Evolutionary conservation across 1,284 basidiomycete species (phyloP).

Genomic region (Malassezia sp.): DNA sequence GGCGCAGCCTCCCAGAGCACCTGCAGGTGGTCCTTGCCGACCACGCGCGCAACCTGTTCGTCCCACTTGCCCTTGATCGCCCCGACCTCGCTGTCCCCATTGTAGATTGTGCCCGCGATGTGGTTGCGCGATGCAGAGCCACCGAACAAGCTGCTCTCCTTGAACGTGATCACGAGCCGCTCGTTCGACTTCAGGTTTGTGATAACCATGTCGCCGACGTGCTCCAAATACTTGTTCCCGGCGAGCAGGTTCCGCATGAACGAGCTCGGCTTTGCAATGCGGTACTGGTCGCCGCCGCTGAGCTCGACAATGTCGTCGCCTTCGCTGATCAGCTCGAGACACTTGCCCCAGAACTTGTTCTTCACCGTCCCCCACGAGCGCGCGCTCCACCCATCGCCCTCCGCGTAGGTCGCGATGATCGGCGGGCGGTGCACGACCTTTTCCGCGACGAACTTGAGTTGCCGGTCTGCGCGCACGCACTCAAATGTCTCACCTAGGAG

Average conservation of each 20-base stretch:
- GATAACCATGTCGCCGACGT: slow-evolving; percentile 42
- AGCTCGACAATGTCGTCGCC: slow-evolving; percentile 32
- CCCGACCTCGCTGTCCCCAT: slow-evolving; percentile 22
- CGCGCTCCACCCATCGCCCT: slow-evolving; percentile 40
- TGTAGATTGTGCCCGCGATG: slow-evolving; percentile 34
- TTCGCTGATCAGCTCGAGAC: slow-evolving; percentile 43
- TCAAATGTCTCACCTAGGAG: slow-evolving; percentile 45
- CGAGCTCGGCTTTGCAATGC: slow-evolving; percentile 34
- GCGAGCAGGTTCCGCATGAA: slow-evolving; percentile 46
- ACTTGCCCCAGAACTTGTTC: slow-evolving; percentile 47
- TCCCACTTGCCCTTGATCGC: slow-evolving; percentile 38
- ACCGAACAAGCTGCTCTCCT: slow-evolving; percentile 43
- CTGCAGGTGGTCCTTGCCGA: slow-evolving; percentile 37
- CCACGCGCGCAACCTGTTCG: slow-evolving; percentile 28
- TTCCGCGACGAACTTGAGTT: slow-evolving; percentile 39
- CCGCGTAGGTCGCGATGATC: slow-evolving; percentile 36
- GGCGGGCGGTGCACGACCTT: slow-evolving; percentile 46
- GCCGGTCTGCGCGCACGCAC: slow-evolving; percentile 39
- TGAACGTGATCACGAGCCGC: slow-evolving; percentile 36
- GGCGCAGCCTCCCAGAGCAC: slow-evolving; percentile 39
- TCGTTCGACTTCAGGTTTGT: slow-evolving; percentile 34
- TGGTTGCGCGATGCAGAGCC: slow-evolving; percentile 28
- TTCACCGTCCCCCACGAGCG: slow-evolving; percentile 38
- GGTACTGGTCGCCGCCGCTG: slow-evolving; percentile 36
- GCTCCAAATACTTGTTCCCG: slow-evolving; percentile 46